Percentiles rank a stretch among this genome's conserved stretches.
Conservation (phyloP, 2,329 filamentous ascomycete genomes). For the Lasiodiplodia theobromae region DNA sequence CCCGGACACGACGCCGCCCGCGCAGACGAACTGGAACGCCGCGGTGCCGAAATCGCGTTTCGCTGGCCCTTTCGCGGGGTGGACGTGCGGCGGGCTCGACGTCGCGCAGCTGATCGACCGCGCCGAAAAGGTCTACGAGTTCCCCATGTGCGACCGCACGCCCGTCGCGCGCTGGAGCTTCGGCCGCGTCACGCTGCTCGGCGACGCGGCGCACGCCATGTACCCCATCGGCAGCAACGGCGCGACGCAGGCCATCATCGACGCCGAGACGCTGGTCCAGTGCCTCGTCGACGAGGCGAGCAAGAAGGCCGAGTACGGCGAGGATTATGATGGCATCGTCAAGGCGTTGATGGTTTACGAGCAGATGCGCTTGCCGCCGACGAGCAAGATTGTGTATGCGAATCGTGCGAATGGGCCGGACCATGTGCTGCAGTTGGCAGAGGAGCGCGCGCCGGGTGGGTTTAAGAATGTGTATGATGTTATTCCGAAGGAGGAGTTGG, state of each 20-base stretch:
- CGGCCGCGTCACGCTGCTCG: slow-evolving; percentile 50
- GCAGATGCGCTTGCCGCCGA: slow-evolving; percentile 50
- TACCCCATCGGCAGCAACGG: slow-evolving; percentile 48
- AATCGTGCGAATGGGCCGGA: slow-evolving; percentile 57
- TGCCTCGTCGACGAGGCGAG: slow-evolving; percentile 39
- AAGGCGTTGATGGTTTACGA: slow-evolving; percentile 50
- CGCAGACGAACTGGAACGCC: slow-evolving; percentile 51
- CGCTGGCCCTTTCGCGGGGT: slow-evolving; percentile 49
- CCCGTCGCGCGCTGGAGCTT: slow-evolving; percentile 49
- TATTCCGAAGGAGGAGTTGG: slow-evolving; percentile 50
- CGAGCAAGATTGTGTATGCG: slow-evolving; percentile 55
- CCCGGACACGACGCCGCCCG: slow-evolving; percentile 53
- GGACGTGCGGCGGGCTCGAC: slow-evolving; percentile 52
- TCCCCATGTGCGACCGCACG: slow-evolving; percentile 56
- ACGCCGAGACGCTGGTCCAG: slow-evolving; percentile 50
- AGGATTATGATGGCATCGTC: slow-evolving; percentile 40
- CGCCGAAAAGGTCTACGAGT: slow-evolving; percentile 54
- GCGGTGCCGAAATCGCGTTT: slow-evolving; percentile 52
- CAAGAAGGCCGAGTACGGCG: too few species aligned
- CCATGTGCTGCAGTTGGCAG: slow-evolving; percentile 55
- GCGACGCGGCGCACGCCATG: slow-evolving; percentile 53
- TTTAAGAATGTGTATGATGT: slow-evolving; percentile 50
- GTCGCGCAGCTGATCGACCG: slow-evolving; percentile 52
- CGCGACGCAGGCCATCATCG: slow-evolving; percentile 38
- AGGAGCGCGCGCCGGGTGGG: slow-evolving; percentile 51